Percentiles rank a stretch among this genome's conserved stretches.
Evolutionary conservation across 441 rosid species (phyloP).

Genomic region (Biscutella laevigata): DNA sequence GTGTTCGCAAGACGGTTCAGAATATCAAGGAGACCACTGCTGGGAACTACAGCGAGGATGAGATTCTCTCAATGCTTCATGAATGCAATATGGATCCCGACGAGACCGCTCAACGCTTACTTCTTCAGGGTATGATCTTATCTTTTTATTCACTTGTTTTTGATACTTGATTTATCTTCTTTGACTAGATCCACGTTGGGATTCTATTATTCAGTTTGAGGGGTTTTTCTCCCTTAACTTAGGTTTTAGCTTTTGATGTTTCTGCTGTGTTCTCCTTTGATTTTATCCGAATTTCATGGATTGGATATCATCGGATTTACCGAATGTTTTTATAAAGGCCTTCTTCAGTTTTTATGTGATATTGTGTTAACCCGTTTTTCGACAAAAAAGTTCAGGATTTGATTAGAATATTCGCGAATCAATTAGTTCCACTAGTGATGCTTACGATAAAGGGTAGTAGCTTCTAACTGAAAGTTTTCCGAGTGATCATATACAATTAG

Average conservation of each 20-base stretch:
- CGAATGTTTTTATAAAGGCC: neutral
- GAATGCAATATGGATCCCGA: slow-evolving; percentile 94
- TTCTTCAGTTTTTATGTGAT: neutral
- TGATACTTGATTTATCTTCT: slow-evolving; percentile 4
- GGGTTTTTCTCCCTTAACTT: slow-evolving; percentile 5
- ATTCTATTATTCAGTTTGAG: slow-evolving; percentile 11
- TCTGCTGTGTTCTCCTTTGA: slow-evolving; percentile 16
- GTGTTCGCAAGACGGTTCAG: slow-evolving; percentile 57
- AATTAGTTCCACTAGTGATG: slow-evolving; percentile 18
- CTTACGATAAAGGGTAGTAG: slow-evolving; percentile 7
- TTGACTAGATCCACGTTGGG: slow-evolving; percentile 29
- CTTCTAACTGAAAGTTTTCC: neutral
- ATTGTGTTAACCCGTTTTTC: neutral
- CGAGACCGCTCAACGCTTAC: slow-evolving; percentile 69
- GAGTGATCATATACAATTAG: too few relatives aligned
- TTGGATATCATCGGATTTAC: neutral
- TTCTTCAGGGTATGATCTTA: slow-evolving; percentile 45
- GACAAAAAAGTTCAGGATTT: neutral
- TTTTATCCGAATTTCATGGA: slow-evolving; percentile 17
- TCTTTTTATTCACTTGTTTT: neutral
- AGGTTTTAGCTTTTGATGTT: slow-evolving; percentile 31
- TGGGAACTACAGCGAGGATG: slow-evolving; percentile 80
- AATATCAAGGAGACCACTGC: slow-evolving; percentile 69
- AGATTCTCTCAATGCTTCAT: slow-evolving; percentile 85
- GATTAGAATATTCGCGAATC: slow-evolving; percentile 16